Evolutionary conservation across 2,329 filamentous ascomycete genomes (phyloP).

Genomic region (Neonectria faginata): DNA sequence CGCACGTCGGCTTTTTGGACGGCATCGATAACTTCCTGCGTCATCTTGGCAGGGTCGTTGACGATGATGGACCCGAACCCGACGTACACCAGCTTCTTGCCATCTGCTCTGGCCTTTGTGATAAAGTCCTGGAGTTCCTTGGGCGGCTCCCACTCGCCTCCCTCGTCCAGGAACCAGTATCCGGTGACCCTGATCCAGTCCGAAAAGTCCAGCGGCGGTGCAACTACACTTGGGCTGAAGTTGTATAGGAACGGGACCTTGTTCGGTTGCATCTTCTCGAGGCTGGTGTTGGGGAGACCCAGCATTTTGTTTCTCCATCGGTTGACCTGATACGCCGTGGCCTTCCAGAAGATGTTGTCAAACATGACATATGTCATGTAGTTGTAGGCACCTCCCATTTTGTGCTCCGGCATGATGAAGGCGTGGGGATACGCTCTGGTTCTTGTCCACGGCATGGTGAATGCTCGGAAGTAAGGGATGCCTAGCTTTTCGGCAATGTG

Average conservation of each 20-base stretch:
- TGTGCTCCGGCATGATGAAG: slow-evolving; percentile 91
- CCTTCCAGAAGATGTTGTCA: slow-evolving; percentile 96
- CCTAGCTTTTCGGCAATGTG: slow-evolving; percentile 94
- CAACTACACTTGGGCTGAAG: slow-evolving; percentile 94
- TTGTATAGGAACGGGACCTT: slow-evolving; percentile 99
- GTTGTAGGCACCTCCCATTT: slow-evolving; percentile 96
- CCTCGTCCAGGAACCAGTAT: slow-evolving; percentile 97
- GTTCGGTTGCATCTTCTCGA: slow-evolving; percentile 94
- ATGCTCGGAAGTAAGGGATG: slow-evolving; percentile 96
- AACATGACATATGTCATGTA: slow-evolving; percentile 96
- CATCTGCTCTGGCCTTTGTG: slow-evolving; percentile 79
- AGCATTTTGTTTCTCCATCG: slow-evolving; percentile 88
- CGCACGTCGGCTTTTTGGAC: slow-evolving; percentile 92
- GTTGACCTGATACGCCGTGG: slow-evolving; percentile 91
- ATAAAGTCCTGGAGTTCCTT: slow-evolving; percentile 85
- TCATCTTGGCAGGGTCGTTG: slow-evolving; percentile 87
- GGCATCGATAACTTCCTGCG: slow-evolving; percentile 91
- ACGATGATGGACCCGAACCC: slow-evolving; percentile 98
- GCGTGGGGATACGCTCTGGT: slow-evolving; percentile 97
- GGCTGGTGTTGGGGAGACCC: slow-evolving; percentile 80
- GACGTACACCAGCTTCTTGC: slow-evolving; percentile 94
- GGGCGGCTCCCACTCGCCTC: slow-evolving; percentile 76
- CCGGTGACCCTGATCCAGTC: slow-evolving; percentile 98
- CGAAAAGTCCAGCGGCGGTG: slow-evolving; percentile 92
- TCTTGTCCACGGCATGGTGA: slow-evolving; percentile 98